Percentiles rank a stretch among this genome's conserved stretches.
Conservation (phyloP, 2,329 filamentous ascomycete species). For the Thielaviopsis populi region DNA sequence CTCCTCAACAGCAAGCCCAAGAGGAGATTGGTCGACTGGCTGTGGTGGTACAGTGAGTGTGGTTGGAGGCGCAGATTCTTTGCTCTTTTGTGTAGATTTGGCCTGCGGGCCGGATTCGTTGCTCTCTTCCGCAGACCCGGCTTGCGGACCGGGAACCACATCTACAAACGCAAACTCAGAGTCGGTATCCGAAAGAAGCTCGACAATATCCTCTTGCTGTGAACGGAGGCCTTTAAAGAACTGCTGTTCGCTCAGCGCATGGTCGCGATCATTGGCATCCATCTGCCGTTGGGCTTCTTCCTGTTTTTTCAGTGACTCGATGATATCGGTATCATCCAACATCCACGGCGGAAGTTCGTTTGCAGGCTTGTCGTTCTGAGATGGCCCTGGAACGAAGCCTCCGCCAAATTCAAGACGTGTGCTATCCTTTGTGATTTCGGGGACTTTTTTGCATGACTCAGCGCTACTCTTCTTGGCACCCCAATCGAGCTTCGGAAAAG, state of each 20-base stretch:
- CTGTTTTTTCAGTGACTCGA: constrained; percentile 45
- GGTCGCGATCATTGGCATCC: constrained; percentile 47
- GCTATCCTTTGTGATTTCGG: not conserved
- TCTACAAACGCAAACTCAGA: constrained; percentile 45
- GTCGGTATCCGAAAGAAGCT: constrained; percentile 42
- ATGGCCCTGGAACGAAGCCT: constrained; percentile 4
- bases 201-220: constrained; percentile 38
- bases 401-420: constrained; percentile 1
- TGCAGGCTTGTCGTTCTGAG: constrained; percentile 30
- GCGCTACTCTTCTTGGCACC: not conserved
- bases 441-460: not conserved
- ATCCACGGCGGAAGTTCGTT: constrained; percentile 62
- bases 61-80: not conserved
- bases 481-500: constrained; percentile 75
- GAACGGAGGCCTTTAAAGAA: constrained; percentile 19
- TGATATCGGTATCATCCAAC: constrained; percentile 47
- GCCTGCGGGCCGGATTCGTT: not conserved
- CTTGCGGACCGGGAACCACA: not conserved
- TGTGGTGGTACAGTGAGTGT: not conserved
- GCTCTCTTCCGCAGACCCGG: not conserved
- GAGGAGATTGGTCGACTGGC: not conserved
- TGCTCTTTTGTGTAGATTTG: not conserved
- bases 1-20: not conserved
- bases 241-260: constrained; percentile 39
- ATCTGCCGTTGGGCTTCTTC: constrained; percentile 41